Conservation (phyloP, 768 basidiomycete species). For the Nevesoporus exiguus region DNA sequence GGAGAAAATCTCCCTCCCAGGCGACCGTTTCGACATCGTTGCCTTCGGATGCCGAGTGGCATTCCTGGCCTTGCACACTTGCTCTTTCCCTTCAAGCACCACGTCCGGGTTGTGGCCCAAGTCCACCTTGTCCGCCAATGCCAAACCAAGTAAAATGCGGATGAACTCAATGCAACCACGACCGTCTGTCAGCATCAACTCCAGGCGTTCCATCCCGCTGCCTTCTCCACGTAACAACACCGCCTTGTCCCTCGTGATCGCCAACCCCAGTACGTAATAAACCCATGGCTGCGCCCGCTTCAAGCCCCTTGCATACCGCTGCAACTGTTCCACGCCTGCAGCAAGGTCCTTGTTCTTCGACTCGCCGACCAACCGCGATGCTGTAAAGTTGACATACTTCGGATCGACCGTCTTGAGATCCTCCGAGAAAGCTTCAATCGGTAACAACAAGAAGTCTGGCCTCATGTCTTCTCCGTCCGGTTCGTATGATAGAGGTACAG, state of each 20-base stretch:
- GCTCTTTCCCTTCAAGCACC: not conserved
- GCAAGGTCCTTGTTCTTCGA: not conserved
- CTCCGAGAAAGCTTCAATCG: not conserved
- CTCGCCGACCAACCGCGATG: not conserved
- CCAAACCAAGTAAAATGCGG: slow-evolving; percentile 12
- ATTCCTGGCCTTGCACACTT: not conserved
- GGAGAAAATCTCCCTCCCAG: not conserved
- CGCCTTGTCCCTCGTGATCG: not conserved
- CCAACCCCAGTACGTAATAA: not conserved
- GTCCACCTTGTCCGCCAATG: slow-evolving; percentile 1
- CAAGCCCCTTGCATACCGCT: not conserved
- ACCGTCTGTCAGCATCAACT: slow-evolving; percentile 1
- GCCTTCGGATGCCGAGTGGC: not conserved
- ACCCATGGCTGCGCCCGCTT: not conserved
- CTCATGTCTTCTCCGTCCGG: not conserved
- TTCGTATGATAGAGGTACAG: not conserved
- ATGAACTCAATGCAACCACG: slow-evolving; percentile 11
- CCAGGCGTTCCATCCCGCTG: slow-evolving; percentile 7
- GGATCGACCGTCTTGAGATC: not conserved
- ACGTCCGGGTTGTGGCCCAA: slow-evolving; percentile 9
- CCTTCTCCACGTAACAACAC: slow-evolving; percentile 8
- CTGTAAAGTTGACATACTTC: not conserved
- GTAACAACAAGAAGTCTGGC: slow-evolving; percentile 1
- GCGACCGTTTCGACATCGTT: not conserved
- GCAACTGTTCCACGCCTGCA: not conserved